Evolutionary conservation across 1,284 basidiomycete species (phyloP), one percentile per base, ranked within the genome.

Genomic region (Pascua sp.): DNA sequence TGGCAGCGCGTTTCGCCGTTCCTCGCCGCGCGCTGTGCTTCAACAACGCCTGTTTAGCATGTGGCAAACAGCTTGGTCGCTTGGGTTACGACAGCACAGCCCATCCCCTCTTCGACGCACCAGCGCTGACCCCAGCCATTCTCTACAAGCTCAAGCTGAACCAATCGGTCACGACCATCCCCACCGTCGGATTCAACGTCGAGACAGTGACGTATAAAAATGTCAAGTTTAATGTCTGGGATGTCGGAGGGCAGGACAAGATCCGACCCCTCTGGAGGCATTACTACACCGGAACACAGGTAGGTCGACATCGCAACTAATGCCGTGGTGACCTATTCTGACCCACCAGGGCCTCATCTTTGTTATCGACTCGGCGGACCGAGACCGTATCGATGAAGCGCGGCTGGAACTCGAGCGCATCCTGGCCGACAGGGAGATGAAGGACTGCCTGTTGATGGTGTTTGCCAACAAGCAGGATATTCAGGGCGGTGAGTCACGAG

Each of bases 191-290:
- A 43, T 97, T 97, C 85, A 98, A 98, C 77, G 96, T 99, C 68
- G 96, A 99, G 81, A 99, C 96, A 9, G 96, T 99, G 64, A 96
- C 95, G 64, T 99, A 99, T 81, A 98, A 98, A 84, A 98, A 99
- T 71, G 94, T 99, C 73, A 96, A 95, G 75, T 99, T 99, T 83
- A 98, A 97, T 70, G 96, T 99, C 24, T 99, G 96, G 96, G 96
- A 99, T 77, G 96, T 99, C 57, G 96, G 96, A 76, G 96, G 94
- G 38, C 94, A 98, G 80, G 94, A 97, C 81, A 97, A 97, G 84
- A 97, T 97, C 71, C 84, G 96, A 62, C 96, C 96, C 47, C 82
- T 98, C 53, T 99, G 95, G 95, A 84, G 96, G 78, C 95, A 98
- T 47, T 61, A 98, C 86, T 98, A 83, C 73, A 84, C 82, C 8